A percentile compares a stretch with the other conserved stretches of the same genome.
phyloP scores from a whole-genome alignment of 2,329 filamentous ascomycete species.

The Aureobasidium sp. region DNA sequence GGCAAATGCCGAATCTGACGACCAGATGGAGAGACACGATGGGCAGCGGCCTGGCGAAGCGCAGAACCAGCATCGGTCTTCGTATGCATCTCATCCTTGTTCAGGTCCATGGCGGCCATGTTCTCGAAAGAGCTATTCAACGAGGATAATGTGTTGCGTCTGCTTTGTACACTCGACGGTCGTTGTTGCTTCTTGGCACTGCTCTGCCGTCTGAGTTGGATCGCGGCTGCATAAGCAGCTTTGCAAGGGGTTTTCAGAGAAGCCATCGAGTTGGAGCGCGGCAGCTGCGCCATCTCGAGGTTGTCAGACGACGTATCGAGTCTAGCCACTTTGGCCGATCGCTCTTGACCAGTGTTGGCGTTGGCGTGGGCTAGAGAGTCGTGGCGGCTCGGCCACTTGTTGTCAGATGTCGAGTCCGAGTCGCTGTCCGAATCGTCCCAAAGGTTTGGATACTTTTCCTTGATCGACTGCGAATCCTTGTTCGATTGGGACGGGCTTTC shows the following conservation, averaged over 20 bases:
- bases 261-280: slow-evolving; percentile 23
- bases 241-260: slow-evolving; percentile 26
- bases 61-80: slow-evolving; percentile 30
- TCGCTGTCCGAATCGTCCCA: slow-evolving; percentile 35
- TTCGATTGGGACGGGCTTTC: slow-evolving; percentile 28
- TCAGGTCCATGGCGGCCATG: slow-evolving; percentile 13
- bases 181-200: slow-evolving; percentile 18
- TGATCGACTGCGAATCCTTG: slow-evolving; percentile 29
- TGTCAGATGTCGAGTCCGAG: slow-evolving; percentile 22
- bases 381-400: slow-evolving; percentile 19
- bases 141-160: slow-evolving; percentile 16
- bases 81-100: slow-evolving; percentile 7
- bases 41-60: slow-evolving; percentile 32
- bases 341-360: slow-evolving; percentile 17
- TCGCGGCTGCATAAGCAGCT: slow-evolving; percentile 26
- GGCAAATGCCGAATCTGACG: slow-evolving; percentile 19
- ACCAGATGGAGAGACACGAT: slow-evolving; percentile 28
- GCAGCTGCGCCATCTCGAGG: slow-evolving; percentile 26
- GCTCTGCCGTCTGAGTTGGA: slow-evolving; percentile 25
- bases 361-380: slow-evolving; percentile 24
- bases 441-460: slow-evolving; percentile 36
- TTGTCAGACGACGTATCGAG: slow-evolving; percentile 27
- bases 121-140: slow-evolving; percentile 15
- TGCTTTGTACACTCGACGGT: slow-evolving; percentile 9
- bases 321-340: slow-evolving; percentile 22